These are phyloP conservation scores for Combretum micranthum DNA, from an alignment of 345 rosid species.

Conservation along the genomic window DNA sequence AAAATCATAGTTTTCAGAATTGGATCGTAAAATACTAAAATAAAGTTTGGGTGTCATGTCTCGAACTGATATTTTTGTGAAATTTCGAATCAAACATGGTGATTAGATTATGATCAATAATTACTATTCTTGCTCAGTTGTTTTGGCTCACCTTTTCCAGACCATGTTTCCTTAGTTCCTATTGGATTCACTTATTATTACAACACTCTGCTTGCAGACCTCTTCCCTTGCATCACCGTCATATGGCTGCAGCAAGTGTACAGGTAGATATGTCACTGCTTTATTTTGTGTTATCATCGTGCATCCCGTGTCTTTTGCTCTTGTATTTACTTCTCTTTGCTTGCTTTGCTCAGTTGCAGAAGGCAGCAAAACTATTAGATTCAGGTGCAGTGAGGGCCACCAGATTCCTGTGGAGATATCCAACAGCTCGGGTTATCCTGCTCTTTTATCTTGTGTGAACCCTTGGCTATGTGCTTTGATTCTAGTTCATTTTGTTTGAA, in stretches of 20 bases:
- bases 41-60: no score
- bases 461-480: background rate
- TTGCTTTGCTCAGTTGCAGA: conserved; percentile 60
- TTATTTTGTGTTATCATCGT: conserved; percentile 2
- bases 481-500: no score
- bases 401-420: conserved; percentile 95
- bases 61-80: no score
- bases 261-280: conserved; percentile 38
- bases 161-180: no score
- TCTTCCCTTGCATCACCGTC: conserved; percentile 86
- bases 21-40: no score
- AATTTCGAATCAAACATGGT: no score
- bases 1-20: no score
- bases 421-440: conserved; percentile 68
- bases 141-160: no score
- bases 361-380: conserved; percentile 84
- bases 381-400: conserved; percentile 96
- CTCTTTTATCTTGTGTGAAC: conserved; percentile 79
- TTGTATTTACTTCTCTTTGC: conserved; percentile 9
- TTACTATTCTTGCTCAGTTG: no score
- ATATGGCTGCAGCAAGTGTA: conserved; percentile 66
- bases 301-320: conserved; percentile 3
- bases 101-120: no score
- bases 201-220: conserved; percentile 54
- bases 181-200: conserved; percentile 11